Evolutionary conservation across 768 basidiomycete genomes (phyloP).

Genomic region (Pleurotus citrinopileatus): DNA sequence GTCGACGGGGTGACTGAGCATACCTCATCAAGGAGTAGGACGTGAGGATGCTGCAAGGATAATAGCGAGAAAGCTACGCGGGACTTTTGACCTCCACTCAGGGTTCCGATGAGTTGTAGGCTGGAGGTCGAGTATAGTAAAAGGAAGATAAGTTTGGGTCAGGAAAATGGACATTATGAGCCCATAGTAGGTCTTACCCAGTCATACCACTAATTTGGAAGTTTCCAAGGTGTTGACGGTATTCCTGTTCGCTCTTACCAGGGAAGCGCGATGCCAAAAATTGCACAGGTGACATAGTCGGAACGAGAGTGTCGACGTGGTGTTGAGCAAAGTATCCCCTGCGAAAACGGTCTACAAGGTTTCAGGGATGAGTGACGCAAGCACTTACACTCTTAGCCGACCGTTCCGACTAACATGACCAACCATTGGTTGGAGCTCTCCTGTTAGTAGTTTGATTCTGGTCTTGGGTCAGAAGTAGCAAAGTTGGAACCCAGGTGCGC

Average conservation of each 20-base stretch:
- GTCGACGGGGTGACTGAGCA: conserved; percentile 17
- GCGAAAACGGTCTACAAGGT: conserved; percentile 11
- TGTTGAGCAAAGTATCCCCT: conserved; percentile 95
- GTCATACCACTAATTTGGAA: conserved; percentile 98
- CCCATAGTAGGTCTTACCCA: conserved; percentile 56
- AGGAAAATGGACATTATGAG: conserved; percentile 1
- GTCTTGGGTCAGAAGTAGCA: background rate
- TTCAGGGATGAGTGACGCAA: background rate
- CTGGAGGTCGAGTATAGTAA: conserved; percentile 28
- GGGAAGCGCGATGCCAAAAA: conserved; percentile 92
- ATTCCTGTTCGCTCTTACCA: conserved; percentile 94
- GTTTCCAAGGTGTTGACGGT: conserved; percentile 90
- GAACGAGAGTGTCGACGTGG: conserved; percentile 88
- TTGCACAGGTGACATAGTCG: conserved; percentile 87
- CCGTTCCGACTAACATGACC: conserved; percentile 92
- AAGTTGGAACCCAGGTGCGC: conserved; percentile 19
- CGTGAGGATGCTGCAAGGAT: conserved; percentile 86
- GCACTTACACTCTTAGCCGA: conserved; percentile 72
- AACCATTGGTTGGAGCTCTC: conserved; percentile 67
- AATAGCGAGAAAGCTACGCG: conserved; percentile 90
- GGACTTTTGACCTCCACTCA: conserved; percentile 95
- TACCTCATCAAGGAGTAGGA: conserved; percentile 92
- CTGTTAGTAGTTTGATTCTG: conserved; percentile 91
- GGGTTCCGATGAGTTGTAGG: conserved; percentile 85
- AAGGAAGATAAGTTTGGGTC: background rate